phyloP scores from a whole-genome alignment of 2,329 filamentous ascomycete species.

The Epichloe coenophiala region DNA sequence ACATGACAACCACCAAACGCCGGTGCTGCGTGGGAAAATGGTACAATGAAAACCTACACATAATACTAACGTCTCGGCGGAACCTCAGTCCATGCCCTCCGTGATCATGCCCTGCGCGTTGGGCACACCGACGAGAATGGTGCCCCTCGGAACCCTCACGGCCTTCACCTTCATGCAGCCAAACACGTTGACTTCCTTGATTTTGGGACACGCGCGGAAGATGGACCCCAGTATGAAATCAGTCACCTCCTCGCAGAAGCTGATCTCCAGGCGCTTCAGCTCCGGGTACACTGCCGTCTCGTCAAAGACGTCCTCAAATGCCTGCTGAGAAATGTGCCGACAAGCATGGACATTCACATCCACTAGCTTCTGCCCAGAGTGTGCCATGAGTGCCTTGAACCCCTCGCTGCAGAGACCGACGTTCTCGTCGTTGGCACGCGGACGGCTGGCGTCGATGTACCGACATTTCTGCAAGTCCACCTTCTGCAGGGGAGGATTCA shows the following conservation, averaged over 20 bases:
- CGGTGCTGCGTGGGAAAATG: too few relatives aligned
- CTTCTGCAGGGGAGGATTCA: slow-evolving; percentile 54
- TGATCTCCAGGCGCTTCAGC: slow-evolving; percentile 60
- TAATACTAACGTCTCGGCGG: too few relatives aligned
- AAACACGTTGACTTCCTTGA: slow-evolving; percentile 48
- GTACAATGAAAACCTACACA: background rate
- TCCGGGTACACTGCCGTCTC: slow-evolving; percentile 48
- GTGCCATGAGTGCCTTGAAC: slow-evolving; percentile 70
- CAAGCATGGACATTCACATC: slow-evolving; percentile 71
- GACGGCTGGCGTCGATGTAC: slow-evolving; percentile 57
- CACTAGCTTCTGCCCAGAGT: slow-evolving; percentile 56
- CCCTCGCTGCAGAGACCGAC: slow-evolving; percentile 64
- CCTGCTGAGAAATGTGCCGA: slow-evolving; percentile 60
- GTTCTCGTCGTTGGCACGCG: slow-evolving; percentile 49
- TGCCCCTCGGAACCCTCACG: slow-evolving; percentile 38
- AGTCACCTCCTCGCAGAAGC: slow-evolving; percentile 57
- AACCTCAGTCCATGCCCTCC: slow-evolving; percentile 24
- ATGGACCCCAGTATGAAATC: slow-evolving; percentile 50
- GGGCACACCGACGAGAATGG: slow-evolving; percentile 43
- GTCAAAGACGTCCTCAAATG: slow-evolving; percentile 64
- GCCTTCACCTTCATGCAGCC: slow-evolving; percentile 50
- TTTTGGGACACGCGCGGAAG: slow-evolving; percentile 48
- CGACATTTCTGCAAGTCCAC: slow-evolving; percentile 69
- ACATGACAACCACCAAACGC: too few relatives aligned
- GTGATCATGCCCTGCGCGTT: slow-evolving; percentile 48